Percentiles rank a stretch among this genome's conserved stretches.
Conservation (phyloP, 768 basidiomycete species). For the Pholiota molesta region DNA sequence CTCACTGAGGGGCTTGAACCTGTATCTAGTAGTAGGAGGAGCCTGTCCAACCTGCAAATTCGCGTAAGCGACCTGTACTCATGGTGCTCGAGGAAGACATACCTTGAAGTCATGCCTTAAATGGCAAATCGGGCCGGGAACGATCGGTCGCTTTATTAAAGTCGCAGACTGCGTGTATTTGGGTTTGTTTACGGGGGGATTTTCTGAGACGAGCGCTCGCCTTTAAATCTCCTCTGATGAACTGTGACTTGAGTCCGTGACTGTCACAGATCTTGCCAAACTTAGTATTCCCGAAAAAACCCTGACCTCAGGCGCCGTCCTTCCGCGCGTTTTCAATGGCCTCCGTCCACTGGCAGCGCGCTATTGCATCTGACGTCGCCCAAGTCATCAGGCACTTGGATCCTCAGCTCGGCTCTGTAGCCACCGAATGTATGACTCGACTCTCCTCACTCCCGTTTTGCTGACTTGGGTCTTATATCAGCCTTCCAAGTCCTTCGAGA, state of each 20-base stretch:
- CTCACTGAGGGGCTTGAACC: slow-evolving; percentile 90
- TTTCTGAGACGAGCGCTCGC: slow-evolving; percentile 51
- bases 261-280: slow-evolving; percentile 32
- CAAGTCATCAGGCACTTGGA: background rate
- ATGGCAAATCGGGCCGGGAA: slow-evolving; percentile 55
- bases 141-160: slow-evolving; percentile 28
- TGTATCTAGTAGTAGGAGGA: slow-evolving; percentile 93
- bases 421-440: background rate
- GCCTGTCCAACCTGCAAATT: slow-evolving; percentile 83
- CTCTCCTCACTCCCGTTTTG: background rate
- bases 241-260: slow-evolving; percentile 43
- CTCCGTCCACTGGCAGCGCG: slow-evolving; percentile 17
- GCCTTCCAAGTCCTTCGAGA: slow-evolving; percentile 12
- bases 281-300: slow-evolving; percentile 12
- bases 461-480: slow-evolving; percentile 1
- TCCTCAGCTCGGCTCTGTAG: background rate
- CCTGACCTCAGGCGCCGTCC: slow-evolving; percentile 6
- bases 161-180: slow-evolving; percentile 39
- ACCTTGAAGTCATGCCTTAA: slow-evolving; percentile 82
- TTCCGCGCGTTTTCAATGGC: slow-evolving; percentile 1
- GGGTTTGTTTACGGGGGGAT: slow-evolving; percentile 56
- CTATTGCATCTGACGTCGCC: slow-evolving; percentile 3
- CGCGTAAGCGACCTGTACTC: background rate
- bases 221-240: slow-evolving; percentile 65
- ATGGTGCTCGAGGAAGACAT: slow-evolving; percentile 17